Percentiles rank a stretch among this genome's conserved stretches.
Evolutionary conservation across 108 stramenopile species (phyloP).

Genomic region (Cyclotella baltica): DNA sequence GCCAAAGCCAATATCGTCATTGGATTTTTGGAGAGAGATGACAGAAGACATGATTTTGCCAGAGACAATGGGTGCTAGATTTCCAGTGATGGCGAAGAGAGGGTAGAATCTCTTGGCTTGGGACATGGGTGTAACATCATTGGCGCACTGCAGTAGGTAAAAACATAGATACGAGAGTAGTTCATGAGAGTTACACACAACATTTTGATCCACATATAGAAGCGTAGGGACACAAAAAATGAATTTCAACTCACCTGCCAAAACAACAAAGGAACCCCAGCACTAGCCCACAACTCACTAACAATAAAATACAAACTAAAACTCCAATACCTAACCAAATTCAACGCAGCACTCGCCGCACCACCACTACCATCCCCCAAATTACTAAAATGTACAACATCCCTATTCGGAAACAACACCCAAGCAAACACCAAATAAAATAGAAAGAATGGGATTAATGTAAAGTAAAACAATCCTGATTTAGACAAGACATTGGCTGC

Average conservation of each 20-base stretch:
- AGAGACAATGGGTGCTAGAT: slow-evolving; percentile 56
- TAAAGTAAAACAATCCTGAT: slow-evolving; percentile 63
- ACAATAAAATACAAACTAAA: slow-evolving; percentile 62
- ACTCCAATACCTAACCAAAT: slow-evolving; percentile 55
- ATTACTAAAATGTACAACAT: slow-evolving; percentile 57
- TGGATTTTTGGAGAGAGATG: slow-evolving; percentile 47
- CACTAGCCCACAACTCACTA: slow-evolving; percentile 57
- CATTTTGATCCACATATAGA: not conserved
- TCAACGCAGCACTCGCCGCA: slow-evolving; percentile 26
- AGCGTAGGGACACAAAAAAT: not conserved
- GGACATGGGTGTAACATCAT: slow-evolving; percentile 71
- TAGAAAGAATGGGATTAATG: slow-evolving; percentile 68
- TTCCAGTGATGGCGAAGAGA: slow-evolving; percentile 69
- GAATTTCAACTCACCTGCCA: slow-evolving; percentile 50
- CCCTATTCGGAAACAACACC: slow-evolving; percentile 69
- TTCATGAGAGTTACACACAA: no score
- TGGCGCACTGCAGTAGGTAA: slow-evolving; percentile 64
- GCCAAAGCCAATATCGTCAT: slow-evolving; percentile 51
- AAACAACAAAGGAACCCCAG: slow-evolving; percentile 57
- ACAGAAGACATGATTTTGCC: slow-evolving; percentile 59
- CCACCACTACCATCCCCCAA: slow-evolving; percentile 32
- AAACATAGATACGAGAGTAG: not conserved
- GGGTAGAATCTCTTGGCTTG: slow-evolving; percentile 84
- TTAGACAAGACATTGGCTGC: slow-evolving; percentile 55
- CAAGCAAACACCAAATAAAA: slow-evolving; percentile 76